A percentile compares a stretch with the other conserved stretches of the same genome.
Evolutionary conservation across 2,329 filamentous ascomycete genomes (phyloP).

Genomic region (Fusarium sulawesiense): DNA sequence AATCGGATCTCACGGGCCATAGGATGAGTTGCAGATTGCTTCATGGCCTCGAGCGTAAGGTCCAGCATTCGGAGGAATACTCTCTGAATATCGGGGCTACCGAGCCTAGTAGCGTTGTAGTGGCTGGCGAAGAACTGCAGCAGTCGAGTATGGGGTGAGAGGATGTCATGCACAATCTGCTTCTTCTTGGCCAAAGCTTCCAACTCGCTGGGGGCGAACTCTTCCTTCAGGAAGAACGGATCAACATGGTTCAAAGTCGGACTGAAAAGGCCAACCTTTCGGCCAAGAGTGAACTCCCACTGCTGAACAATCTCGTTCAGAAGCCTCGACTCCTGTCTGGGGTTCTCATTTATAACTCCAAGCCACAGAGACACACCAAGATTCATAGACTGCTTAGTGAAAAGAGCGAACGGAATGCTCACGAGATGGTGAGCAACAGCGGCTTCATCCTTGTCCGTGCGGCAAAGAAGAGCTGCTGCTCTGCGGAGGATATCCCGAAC

Average conservation of each 20-base stretch:
- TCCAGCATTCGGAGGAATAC: constrained; percentile 85
- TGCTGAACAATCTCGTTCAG: constrained; percentile 88
- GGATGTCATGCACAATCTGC: constrained; percentile 81
- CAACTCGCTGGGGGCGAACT: constrained; percentile 92
- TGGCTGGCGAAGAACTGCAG: constrained; percentile 93
- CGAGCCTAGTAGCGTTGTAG: constrained; percentile 91
- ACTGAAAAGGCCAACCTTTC: constrained; percentile 84
- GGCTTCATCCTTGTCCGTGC: constrained; percentile 78
- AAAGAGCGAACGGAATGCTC: constrained; percentile 89
- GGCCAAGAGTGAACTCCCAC: constrained; percentile 87
- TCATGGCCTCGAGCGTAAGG: constrained; percentile 80
- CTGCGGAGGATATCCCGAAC: constrained; percentile 84
- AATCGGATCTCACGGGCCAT: constrained; percentile 93
- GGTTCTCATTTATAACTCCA: constrained; percentile 96
- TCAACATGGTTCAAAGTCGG: constrained; percentile 78
- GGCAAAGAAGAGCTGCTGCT: constrained; percentile 87
- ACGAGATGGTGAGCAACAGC: constrained; percentile 89
- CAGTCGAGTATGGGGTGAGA: constrained; percentile 87
- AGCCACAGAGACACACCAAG: constrained; percentile 96
- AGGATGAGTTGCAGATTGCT: constrained; percentile 78
- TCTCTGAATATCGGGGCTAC: constrained; percentile 82
- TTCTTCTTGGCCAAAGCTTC: constrained; percentile 78
- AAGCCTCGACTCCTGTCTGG: constrained; percentile 85
- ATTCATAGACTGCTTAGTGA: constrained; percentile 95
- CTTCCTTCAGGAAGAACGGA: constrained; percentile 90